phyloP scores from a whole-genome alignment of 306 rosid genomes.

The Lathyrus oleraceus region DNA sequence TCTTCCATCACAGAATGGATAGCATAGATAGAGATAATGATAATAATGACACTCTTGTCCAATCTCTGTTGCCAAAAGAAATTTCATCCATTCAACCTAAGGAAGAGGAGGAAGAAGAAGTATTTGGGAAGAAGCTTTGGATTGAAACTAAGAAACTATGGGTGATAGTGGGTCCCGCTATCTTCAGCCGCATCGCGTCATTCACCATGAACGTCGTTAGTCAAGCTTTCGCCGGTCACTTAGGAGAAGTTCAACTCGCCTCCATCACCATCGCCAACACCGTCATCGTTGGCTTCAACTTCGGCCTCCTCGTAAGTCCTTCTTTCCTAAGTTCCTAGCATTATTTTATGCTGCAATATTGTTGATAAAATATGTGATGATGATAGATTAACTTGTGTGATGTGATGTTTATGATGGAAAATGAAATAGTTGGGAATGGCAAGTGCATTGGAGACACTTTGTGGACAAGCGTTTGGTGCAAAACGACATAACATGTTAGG shows the following conservation, averaged over 20 bases:
- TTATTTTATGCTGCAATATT: no score
- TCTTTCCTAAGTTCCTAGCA: no score
- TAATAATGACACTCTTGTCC: not conserved
- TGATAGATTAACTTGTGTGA: not conserved
- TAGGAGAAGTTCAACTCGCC: constrained; percentile 69
- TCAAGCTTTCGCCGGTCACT: constrained; percentile 81
- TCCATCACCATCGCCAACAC: constrained; percentile 69
- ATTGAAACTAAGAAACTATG: constrained; percentile 65
- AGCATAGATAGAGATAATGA: not conserved
- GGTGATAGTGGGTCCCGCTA: constrained; percentile 73
- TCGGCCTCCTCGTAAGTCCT: constrained; percentile 70
- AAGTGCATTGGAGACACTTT: constrained; percentile 77
- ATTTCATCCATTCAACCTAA: not conserved
- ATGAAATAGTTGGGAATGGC: constrained; percentile 70
- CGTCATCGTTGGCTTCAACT: constrained; percentile 70
- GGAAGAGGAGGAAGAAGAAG: not conserved
- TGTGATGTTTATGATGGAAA: not conserved
- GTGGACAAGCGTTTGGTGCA: constrained; percentile 84
- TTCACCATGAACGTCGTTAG: constrained; percentile 74
- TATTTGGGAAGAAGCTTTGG: constrained; percentile 39
- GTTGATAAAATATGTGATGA: not conserved
- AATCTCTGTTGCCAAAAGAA: not conserved
- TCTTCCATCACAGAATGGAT: not conserved
- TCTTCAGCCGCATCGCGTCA: constrained; percentile 61
- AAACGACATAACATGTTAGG: constrained; percentile 63